phyloP scores from a whole-genome alignment of 345 rosid species.

The Populus davidiana region DNA sequence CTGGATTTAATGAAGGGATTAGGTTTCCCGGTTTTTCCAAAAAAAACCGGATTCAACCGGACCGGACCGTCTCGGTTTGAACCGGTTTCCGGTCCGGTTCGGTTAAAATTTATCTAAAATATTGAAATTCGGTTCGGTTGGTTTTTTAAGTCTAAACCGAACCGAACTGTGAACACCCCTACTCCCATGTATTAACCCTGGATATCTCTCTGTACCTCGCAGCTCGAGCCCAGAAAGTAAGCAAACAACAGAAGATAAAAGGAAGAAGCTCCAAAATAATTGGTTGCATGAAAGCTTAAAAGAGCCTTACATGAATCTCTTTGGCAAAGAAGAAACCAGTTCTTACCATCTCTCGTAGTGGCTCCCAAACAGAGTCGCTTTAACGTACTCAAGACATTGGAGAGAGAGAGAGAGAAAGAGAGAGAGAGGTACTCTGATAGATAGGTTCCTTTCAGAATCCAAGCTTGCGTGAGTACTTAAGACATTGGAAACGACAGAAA shows the following conservation, averaged over 20 bases:
- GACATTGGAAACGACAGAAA: constrained; percentile 9
- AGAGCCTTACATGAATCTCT: background rate
- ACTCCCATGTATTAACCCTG: no score
- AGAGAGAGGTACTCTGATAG: background rate
- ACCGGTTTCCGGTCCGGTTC: no score
- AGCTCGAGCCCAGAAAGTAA: constrained; percentile 10
- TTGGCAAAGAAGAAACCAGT: background rate
- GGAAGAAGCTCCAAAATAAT: no score
- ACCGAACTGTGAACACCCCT: no score
- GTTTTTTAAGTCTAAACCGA: no score
- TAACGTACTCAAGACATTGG: background rate
- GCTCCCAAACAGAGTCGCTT: background rate
- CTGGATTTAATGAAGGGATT: no score
- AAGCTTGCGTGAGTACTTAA: background rate
- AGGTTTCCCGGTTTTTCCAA: no score
- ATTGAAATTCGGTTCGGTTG: no score
- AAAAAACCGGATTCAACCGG: no score
- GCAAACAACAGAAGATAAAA: background rate
- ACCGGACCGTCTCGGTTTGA: no score
- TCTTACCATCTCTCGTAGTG: background rate
- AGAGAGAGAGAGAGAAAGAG: background rate
- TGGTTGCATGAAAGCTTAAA: no score
- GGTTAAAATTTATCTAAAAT: no score
- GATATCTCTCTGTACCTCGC: background rate
- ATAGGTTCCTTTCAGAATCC: background rate